Percentiles rank a stretch among this genome's conserved stretches.
Evolutionary conservation across 805 yeast species (phyloP).

Genomic region (Candida dajiaensis): DNA sequence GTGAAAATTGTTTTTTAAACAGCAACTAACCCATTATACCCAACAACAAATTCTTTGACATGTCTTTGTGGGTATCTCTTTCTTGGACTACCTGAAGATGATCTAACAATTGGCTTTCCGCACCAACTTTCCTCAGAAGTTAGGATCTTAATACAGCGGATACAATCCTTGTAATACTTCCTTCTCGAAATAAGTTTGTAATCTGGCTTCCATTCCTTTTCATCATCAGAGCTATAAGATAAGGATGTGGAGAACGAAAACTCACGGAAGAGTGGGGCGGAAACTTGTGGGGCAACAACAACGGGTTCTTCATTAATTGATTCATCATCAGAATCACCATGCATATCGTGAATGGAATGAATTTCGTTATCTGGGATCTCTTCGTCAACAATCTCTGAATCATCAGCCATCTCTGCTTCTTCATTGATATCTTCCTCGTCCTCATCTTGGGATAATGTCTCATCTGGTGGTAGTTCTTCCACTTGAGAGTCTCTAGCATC

Average conservation of each 20-base stretch:
- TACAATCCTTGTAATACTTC: slow-evolving; percentile 43
- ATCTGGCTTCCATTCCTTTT: slow-evolving; percentile 42
- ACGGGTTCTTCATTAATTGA: background rate
- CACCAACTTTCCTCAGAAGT: slow-evolving; percentile 49
- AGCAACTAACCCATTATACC: slow-evolving; percentile 8
- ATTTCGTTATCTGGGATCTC: slow-evolving; percentile 10
- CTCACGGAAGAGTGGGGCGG: background rate
- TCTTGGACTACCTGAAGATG: slow-evolving; percentile 4
- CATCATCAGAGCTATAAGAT: slow-evolving; percentile 2
- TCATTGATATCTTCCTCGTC: slow-evolving; percentile 5
- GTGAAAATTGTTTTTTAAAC: background rate
- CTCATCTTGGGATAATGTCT: slow-evolving; percentile 10
- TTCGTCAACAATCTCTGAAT: slow-evolving; percentile 12
- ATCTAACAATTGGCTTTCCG: slow-evolving; percentile 35
- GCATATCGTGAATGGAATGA: slow-evolving; percentile 9
- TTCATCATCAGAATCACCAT: slow-evolving; percentile 15
- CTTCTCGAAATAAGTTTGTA: slow-evolving; percentile 30
- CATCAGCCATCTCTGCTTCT: slow-evolving; percentile 7
- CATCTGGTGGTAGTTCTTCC: slow-evolving; percentile 22
- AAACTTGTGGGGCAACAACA: background rate
- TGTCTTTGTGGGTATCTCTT: slow-evolving; percentile 3
- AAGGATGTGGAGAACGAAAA: background rate
- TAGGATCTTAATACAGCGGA: slow-evolving; percentile 52
- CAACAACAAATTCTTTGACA: slow-evolving; percentile 7
- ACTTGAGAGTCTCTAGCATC: background rate